Evolutionary conservation across 1,284 basidiomycete species (phyloP).

Genomic region (Ustilago nuda): DNA sequence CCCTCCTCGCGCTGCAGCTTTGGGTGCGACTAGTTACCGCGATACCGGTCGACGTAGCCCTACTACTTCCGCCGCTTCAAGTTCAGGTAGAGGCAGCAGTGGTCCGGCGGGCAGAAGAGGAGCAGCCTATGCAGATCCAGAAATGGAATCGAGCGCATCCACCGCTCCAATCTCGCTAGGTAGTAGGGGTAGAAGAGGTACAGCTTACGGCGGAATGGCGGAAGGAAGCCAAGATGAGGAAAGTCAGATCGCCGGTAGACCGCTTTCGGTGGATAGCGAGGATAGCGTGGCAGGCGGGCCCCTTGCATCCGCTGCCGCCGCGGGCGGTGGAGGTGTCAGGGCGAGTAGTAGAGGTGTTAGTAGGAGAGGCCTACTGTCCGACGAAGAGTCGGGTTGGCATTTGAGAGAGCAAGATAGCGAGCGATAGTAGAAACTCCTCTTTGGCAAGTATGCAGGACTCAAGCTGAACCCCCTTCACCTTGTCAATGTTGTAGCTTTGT

Average conservation of each 20-base stretch:
- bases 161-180: constrained; percentile 51
- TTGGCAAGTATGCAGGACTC: neutral
- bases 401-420: constrained; percentile 45
- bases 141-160: constrained; percentile 38
- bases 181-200: constrained; percentile 52
- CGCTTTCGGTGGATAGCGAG: constrained; percentile 13
- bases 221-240: constrained; percentile 40
- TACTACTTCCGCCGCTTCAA: constrained; percentile 15
- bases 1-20: constrained; percentile 18
- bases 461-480: constrained; percentile 27
- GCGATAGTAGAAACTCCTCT: constrained; percentile 8
- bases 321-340: constrained; percentile 26
- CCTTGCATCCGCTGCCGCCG: constrained; percentile 41
- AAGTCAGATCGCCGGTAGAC: constrained; percentile 28
- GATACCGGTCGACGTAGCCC: constrained; percentile 26
- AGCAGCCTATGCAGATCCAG: constrained; percentile 55
- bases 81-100: constrained; percentile 7
- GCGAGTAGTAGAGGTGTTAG: constrained; percentile 6
- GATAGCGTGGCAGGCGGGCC: constrained; percentile 21
- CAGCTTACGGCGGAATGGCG: constrained; percentile 49
- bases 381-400: constrained; percentile 56
- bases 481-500: constrained; percentile 3
- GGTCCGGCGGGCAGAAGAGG: constrained; percentile 48
- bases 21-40: constrained; percentile 20
- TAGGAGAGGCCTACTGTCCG: constrained; percentile 26